Percentiles rank a stretch among this genome's conserved stretches.
Evolutionary conservation across 2,329 filamentous ascomycete species (phyloP).

Genomic region (Paecilomyces sp.): DNA sequence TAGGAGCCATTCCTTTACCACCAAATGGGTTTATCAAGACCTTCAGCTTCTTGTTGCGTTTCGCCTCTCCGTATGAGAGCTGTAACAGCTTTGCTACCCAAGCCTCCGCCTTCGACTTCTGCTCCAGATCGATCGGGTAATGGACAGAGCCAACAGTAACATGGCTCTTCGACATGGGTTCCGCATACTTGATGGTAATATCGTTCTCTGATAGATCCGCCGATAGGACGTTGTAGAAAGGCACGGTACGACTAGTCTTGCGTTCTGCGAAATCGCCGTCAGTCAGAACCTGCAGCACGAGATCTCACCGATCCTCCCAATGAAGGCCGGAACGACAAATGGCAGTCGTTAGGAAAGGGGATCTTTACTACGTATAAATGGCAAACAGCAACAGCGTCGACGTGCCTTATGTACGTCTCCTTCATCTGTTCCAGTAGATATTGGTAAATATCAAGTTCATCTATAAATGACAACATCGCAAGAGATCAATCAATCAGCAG

Average conservation of each 20-base stretch:
- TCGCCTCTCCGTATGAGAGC: slow-evolving; percentile 62
- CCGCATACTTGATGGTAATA: slow-evolving; percentile 67
- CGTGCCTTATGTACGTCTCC: slow-evolving; percentile 42
- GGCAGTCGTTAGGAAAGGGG: background rate
- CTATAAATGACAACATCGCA: background rate
- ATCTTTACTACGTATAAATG: slow-evolving; percentile 44
- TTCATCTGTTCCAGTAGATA: slow-evolving; percentile 40
- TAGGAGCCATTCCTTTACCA: slow-evolving; percentile 69
- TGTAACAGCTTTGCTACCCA: slow-evolving; percentile 63
- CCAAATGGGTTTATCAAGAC: slow-evolving; percentile 88
- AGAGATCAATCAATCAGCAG: background rate
- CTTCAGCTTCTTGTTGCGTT: slow-evolving; percentile 69
- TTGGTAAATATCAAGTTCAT: slow-evolving; percentile 1
- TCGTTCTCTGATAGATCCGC: slow-evolving; percentile 56
- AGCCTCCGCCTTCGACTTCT: slow-evolving; percentile 41
- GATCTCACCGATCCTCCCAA: background rate
- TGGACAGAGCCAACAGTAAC: slow-evolving; percentile 56
- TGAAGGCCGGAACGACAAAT: background rate
- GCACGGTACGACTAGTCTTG: slow-evolving; percentile 54
- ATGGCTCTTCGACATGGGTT: slow-evolving; percentile 50
- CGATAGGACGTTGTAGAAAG: slow-evolving; percentile 80
- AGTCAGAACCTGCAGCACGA: slow-evolving; percentile 2
- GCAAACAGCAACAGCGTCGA: slow-evolving; percentile 48
- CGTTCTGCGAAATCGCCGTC: slow-evolving; percentile 25
- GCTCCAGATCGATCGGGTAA: slow-evolving; percentile 51